Evolutionary conservation across 306 rosid genomes (phyloP).

Genomic region (Cercis canadensis): DNA sequence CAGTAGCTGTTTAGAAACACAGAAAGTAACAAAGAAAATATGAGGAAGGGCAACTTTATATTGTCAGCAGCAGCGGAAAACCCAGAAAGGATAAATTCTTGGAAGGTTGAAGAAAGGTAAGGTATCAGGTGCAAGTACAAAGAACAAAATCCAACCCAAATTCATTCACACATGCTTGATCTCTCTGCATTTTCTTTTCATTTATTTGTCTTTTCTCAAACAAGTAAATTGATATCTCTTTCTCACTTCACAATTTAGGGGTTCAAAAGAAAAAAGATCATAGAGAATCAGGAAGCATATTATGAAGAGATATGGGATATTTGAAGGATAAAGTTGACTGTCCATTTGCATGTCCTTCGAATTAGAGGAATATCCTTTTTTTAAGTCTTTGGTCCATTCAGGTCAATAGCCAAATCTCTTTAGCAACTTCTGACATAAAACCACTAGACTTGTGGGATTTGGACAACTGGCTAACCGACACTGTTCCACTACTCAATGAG

Average conservation of each 20-base stretch:
- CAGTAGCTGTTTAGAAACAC: background rate
- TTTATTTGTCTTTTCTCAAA: background rate
- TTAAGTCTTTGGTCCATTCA: background rate
- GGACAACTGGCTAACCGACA: background rate
- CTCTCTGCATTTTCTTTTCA: conserved; percentile 6
- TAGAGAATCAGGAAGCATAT: conserved; percentile 43
- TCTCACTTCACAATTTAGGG: background rate
- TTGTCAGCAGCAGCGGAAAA: background rate
- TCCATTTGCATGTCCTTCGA: conserved; percentile 47
- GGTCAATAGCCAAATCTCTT: background rate
- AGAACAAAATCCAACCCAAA: conserved; percentile 44
- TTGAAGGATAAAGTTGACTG: conserved; percentile 58
- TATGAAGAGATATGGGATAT: conserved; percentile 41
- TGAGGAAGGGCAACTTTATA: background rate
- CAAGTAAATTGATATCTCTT: background rate
- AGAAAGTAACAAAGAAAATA: background rate
- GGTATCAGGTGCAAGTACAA: conserved; percentile 40
- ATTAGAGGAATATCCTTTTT: conserved; percentile 46
- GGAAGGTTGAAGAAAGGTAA: conserved; percentile 1
- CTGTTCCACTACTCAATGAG: background rate
- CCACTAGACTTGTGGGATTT: background rate
- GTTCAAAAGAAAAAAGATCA: background rate
- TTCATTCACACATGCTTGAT: conserved; percentile 19
- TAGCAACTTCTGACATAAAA: conserved; percentile 1
- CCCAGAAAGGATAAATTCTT: background rate